These are phyloP conservation scores for Eutrema heterophyllum DNA, from an alignment of 345 rosid genomes.

Conservation along the genomic window DNA sequence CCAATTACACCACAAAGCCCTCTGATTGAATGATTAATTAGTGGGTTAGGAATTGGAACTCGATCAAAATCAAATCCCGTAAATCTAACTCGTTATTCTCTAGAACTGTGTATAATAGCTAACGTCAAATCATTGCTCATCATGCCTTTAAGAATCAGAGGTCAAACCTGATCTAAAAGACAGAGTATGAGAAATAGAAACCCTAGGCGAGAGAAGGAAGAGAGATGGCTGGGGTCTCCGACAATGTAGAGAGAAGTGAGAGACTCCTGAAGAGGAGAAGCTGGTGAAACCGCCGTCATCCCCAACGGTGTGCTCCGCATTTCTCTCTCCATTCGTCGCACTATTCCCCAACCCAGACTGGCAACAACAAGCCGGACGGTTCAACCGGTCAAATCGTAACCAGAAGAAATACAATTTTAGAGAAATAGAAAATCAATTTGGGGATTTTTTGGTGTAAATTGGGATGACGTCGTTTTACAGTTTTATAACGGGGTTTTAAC, in stretches of 20 bases:
- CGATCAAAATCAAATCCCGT: too few species aligned
- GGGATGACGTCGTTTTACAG: too few species aligned
- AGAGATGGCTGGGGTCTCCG: constrained; percentile 26
- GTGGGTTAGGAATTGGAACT: background rate
- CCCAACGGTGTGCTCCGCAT: constrained; percentile 77
- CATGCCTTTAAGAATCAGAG: background rate
- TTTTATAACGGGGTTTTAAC: too few species aligned
- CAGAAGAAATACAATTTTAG: too few species aligned
- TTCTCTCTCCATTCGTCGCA: too few species aligned
- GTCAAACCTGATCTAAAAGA: constrained; percentile 44
- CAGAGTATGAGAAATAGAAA: constrained; percentile 28
- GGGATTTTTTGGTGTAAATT: too few species aligned
- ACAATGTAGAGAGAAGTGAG: constrained; percentile 27
- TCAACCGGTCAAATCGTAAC: constrained; percentile 3
- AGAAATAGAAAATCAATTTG: too few species aligned
- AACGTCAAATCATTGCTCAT: background rate
- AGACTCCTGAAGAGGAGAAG: constrained; percentile 22
- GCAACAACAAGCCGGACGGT: constrained; percentile 8
- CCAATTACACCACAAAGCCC: background rate
- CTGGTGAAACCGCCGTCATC: constrained; percentile 41
- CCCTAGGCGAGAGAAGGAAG: constrained; percentile 31
- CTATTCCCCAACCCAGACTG: too few species aligned
- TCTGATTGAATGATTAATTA: background rate
- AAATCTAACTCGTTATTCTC: too few species aligned
- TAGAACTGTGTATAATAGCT: too few species aligned